A percentile compares a stretch with the other conserved stretches of the same genome.
phyloP scores from a whole-genome alignment of 371 early-diverging fungal species.

The Zopfochytrium polystomum region DNA sequence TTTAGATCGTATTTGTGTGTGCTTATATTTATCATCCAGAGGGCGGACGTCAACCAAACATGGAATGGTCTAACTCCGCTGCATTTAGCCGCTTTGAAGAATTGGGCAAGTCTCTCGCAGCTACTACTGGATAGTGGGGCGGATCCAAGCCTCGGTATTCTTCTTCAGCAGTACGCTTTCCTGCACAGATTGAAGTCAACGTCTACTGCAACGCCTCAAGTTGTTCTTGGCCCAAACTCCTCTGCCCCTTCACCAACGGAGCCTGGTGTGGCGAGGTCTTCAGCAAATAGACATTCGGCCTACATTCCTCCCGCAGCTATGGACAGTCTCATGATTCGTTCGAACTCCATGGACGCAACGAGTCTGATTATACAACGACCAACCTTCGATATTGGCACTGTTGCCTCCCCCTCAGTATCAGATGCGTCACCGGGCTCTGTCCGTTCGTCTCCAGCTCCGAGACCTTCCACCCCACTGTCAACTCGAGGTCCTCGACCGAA shows the following conservation, averaged over 20 bases:
- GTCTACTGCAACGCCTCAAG: not conserved
- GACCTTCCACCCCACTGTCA: not conserved
- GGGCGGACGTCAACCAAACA: constrained; percentile 41
- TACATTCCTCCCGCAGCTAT: not conserved
- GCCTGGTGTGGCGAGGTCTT: not conserved
- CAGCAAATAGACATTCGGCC: not conserved
- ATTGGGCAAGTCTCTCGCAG: constrained; percentile 53
- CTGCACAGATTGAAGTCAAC: constrained; percentile 35
- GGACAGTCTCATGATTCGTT: not conserved
- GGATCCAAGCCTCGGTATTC: constrained; percentile 35
- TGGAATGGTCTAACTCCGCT: constrained; percentile 59
- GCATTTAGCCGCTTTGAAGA: constrained; percentile 64
- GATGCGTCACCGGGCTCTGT: not conserved
- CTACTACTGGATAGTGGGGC: constrained; percentile 62
- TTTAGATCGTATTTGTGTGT: not conserved
- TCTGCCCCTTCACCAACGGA: not conserved
- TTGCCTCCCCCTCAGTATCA: not conserved
- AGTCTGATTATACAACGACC: not conserved
- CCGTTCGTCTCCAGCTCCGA: not conserved
- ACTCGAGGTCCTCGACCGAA: too few species aligned
- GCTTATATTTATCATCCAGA: constrained; percentile 5
- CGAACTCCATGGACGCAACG: not conserved
- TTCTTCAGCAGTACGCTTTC: constrained; percentile 35
- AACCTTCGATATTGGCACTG: not conserved
- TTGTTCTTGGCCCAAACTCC: not conserved